Evolutionary conservation across 2,329 filamentous ascomycete genomes (phyloP).

Genomic region (Malbranchea zuffiana): DNA sequence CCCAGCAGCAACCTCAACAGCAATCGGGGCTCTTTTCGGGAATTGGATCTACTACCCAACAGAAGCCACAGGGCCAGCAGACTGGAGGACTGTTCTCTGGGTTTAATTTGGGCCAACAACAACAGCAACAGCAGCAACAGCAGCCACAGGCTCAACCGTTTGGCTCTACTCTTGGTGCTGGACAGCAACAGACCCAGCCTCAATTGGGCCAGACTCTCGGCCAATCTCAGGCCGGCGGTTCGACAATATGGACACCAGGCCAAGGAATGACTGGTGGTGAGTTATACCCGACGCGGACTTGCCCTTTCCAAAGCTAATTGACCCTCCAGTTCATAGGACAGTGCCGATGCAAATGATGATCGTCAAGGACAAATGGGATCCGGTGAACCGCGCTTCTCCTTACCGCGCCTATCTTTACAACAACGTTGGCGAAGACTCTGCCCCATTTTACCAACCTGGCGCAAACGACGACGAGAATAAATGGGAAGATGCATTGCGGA

Average conservation of each 20-base stretch:
- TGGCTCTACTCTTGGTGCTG: conserved; percentile 21
- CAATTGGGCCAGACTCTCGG: conserved; percentile 33
- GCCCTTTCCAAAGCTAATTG: not conserved
- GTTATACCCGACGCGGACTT: conserved; percentile 8
- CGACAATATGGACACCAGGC: conserved; percentile 35
- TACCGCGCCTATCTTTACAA: conserved; percentile 56
- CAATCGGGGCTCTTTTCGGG: conserved; percentile 7
- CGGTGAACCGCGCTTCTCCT: conserved; percentile 40
- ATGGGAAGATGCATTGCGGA: conserved; percentile 54
- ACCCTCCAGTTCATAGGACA: conserved; percentile 44
- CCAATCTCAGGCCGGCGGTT: conserved; percentile 26
- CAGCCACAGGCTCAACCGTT: conserved; percentile 18
- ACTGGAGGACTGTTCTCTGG: conserved; percentile 33
- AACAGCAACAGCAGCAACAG: conserved; percentile 15
- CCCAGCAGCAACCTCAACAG: conserved; percentile 14
- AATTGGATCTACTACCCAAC: conserved; percentile 8
- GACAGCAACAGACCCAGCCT: conserved; percentile 25
- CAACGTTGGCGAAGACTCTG: conserved; percentile 46
- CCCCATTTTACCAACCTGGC: conserved; percentile 51
- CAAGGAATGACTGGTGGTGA: conserved; percentile 34
- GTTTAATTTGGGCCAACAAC: conserved; percentile 19
- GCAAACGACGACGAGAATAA: conserved; percentile 48
- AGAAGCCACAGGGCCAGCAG: conserved; percentile 26
- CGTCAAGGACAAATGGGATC: conserved; percentile 53
- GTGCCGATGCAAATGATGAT: conserved; percentile 50